Evolutionary conservation across 768 basidiomycete genomes (phyloP), one percentile per base, ranked within the genome.

Genomic region (Strobilomyces echinocephalus): DNA sequence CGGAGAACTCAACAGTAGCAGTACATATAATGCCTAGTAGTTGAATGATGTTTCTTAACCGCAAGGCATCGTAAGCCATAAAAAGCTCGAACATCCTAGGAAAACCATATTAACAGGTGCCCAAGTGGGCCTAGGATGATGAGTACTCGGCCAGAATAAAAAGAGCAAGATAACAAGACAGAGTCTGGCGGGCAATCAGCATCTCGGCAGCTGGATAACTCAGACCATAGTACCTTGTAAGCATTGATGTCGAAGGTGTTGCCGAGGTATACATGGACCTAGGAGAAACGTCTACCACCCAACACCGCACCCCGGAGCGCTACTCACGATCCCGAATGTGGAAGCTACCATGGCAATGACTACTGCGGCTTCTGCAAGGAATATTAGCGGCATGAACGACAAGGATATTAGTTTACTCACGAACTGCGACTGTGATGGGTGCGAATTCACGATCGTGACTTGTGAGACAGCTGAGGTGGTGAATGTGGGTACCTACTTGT

Each of bases 51-150:
- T 91, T 93, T 56, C 91, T 81, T 56, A 84, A 60, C 28, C 85
- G 78, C 33, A 93, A 74, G n/a, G 91, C 91, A 74, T 93, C 91
- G 57, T 85, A 80, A 3, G 87, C 87, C 79, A 93, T 87, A 52
- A 84, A 71, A 7, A 91, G 69, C 62, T 91, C 88, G 56, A 93
- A 93, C 1, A 91, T 52, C 68, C 90, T 92, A 55, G n/a, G 16
- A 50, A 36, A 33, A 34, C 33, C 14, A 11, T 21, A 11, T 67
- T 7, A 62, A 31, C 8, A 54, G 28, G 16, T 30, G 24, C 3
- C 4, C 26, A 20, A 31, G 18, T 5, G 9, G 16, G 21, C n/a
- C 14, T 42, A 31, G 44, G 34, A 45, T 15, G 48, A 36, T 35
- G 70, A 80, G 47, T 65, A 91, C 90, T 88, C 89, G 52, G 87